Evolutionary conservation across 2,329 filamentous ascomycete species (phyloP).

Genomic region (Falciphora oryzae): DNA sequence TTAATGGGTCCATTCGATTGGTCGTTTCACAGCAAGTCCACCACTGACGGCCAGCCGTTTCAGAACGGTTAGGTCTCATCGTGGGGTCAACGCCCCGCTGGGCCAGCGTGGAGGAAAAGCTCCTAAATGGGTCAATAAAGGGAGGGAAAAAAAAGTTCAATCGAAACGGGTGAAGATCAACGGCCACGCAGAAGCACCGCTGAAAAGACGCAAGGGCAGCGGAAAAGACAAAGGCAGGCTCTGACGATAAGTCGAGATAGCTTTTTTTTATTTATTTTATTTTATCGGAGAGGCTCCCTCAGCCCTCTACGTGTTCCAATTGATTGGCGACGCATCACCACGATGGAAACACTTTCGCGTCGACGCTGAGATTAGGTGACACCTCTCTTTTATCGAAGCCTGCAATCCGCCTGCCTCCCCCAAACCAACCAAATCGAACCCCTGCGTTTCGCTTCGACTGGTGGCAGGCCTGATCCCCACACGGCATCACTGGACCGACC

Average conservation of each 20-base stretch:
- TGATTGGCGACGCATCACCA: not conserved
- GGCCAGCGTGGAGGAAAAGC: not conserved
- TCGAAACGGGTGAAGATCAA: not conserved
- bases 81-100: not conserved
- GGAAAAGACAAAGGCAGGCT: not conserved
- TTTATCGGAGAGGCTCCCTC: not conserved
- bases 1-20: not conserved
- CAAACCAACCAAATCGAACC: not conserved
- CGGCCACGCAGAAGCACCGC: not conserved
- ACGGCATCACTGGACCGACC: not conserved
- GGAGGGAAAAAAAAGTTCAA: not conserved
- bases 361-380: not conserved
- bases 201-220: not conserved
- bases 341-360: not conserved
- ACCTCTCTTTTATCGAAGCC: not conserved
- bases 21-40: not conserved
- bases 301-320: not conserved
- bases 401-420: too few species aligned
- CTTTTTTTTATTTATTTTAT: too few species aligned
- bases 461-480: not conserved
- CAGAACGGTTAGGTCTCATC: not conserved
- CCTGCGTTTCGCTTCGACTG: not conserved
- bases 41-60: not conserved
- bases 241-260: not conserved
- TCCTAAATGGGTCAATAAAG: not conserved